A percentile compares a stretch with the other conserved stretches of the same genome.
These are phyloP conservation scores for Lasiosphaeris hirsuta DNA, from an alignment of 495 filamentous ascomycete species.

Conservation along the genomic window DNA sequence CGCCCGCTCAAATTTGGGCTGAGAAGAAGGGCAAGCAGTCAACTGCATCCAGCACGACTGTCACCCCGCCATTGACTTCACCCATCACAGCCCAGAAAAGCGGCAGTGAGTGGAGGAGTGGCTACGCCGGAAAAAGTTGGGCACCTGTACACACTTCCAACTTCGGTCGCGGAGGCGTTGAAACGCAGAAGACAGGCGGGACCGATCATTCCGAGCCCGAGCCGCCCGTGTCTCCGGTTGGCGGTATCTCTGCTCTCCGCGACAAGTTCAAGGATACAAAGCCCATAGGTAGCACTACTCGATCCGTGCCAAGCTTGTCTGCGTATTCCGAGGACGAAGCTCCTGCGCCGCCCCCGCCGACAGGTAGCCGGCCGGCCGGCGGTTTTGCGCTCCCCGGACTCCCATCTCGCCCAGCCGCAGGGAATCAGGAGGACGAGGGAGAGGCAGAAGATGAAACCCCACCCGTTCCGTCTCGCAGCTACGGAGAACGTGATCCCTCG, in stretches of 20 bases:
- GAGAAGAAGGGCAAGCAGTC: constrained; percentile 88
- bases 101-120: constrained; percentile 82
- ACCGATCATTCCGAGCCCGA: constrained; percentile 43
- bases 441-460: constrained; percentile 36
- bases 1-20: constrained; percentile 93
- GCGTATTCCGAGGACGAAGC: constrained; percentile 38
- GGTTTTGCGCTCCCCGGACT: constrained; percentile 74
- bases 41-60: constrained; percentile 46
- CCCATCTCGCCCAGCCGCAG: constrained; percentile 55
- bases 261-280: constrained; percentile 72
- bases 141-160: constrained; percentile 71
- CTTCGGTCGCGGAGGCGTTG: constrained; percentile 61
- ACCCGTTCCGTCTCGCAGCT: constrained; percentile 30
- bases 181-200: constrained; percentile 57
- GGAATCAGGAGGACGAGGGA: constrained; percentile 52
- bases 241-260: constrained; percentile 65
- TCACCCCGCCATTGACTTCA: constrained; percentile 39
- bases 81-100: constrained; percentile 63
- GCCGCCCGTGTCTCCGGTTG: constrained; percentile 42
- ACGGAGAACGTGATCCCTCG: constrained; percentile 46
- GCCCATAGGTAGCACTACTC: constrained; percentile 59
- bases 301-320: constrained; percentile 38
- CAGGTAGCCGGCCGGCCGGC: constrained; percentile 58
- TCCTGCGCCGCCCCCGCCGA: constrained; percentile 56
- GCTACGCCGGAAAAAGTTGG: constrained; percentile 85